These are phyloP conservation scores for Alternaria viburni DNA, from an alignment of 2,329 filamentous ascomycete species.

Conservation along the genomic window DNA sequence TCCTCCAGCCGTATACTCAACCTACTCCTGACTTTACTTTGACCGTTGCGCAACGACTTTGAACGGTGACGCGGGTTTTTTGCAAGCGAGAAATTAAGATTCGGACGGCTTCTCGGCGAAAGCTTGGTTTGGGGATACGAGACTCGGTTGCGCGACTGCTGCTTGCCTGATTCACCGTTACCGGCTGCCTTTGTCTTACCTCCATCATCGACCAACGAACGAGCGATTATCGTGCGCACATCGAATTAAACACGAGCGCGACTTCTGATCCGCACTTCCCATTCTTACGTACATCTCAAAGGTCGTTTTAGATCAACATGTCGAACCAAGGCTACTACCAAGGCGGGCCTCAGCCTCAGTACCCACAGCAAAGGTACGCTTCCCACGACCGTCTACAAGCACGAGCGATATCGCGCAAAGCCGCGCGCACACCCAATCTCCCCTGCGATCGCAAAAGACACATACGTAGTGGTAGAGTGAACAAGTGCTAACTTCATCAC, in stretches of 20 bases:
- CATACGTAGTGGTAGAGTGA: neutral
- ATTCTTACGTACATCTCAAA: neutral
- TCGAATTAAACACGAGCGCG: neutral
- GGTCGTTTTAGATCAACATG: constrained; percentile 15
- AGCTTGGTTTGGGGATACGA: neutral
- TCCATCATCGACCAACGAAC: neutral
- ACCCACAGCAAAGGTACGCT: constrained; percentile 44
- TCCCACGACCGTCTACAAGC: neutral
- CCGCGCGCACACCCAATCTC: neutral
- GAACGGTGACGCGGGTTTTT: neutral
- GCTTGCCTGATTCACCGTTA: neutral
- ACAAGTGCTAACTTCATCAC: neutral
- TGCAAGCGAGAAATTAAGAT: neutral
- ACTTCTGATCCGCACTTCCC: neutral
- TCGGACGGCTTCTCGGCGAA: neutral
- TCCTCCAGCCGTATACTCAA: neutral
- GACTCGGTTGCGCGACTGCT: neutral
- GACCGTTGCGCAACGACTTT: neutral
- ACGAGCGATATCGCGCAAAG: neutral
- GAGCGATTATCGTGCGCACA: neutral
- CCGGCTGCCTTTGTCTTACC: neutral
- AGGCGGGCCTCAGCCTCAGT: constrained; percentile 46
- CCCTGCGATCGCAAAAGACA: neutral
- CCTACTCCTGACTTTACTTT: neutral
- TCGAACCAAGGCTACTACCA: constrained; percentile 49